Conservation (phyloP, 495 filamentous ascomycete genomes). For the Penicillium cataractarum region DNA sequence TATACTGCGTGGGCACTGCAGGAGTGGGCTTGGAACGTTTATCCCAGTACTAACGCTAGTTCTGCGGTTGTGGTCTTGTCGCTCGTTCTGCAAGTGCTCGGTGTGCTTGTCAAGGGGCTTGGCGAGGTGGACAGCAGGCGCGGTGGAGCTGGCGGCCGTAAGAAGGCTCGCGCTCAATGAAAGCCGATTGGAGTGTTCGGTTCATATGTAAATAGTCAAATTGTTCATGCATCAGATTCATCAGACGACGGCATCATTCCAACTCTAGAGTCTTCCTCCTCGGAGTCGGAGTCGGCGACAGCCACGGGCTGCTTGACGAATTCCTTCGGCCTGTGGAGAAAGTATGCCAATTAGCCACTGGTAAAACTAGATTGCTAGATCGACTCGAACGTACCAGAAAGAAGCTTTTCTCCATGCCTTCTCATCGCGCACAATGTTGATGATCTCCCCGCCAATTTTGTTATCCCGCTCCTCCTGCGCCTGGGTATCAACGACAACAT, state of each 20-base stretch:
- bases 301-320: conserved; percentile 64
- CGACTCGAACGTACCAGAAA: conserved; percentile 72
- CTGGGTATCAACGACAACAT: conserved; percentile 77
- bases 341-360: not conserved
- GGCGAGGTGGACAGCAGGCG: conserved; percentile 22
- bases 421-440: conserved; percentile 91
- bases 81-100: conserved; percentile 65
- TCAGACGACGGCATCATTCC: conserved; percentile 84
- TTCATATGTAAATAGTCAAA: not conserved
- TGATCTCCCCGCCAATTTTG: conserved; percentile 84
- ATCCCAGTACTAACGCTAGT: conserved; percentile 83
- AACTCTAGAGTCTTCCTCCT: conserved; percentile 75
- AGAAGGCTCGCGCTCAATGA: conserved; percentile 32
- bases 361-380: not conserved
- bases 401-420: conserved; percentile 84
- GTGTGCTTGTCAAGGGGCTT: conserved; percentile 33
- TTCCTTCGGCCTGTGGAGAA: conserved; percentile 68
- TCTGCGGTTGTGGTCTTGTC: conserved; percentile 75
- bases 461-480: conserved; percentile 69
- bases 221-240: conserved; percentile 46
- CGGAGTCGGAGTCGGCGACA: conserved; percentile 40
- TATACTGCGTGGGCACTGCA: conserved; percentile 78
- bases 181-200: conserved; percentile 6
- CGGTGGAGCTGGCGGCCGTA: conserved; percentile 12
- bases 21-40: conserved; percentile 97